Evolutionary conservation across 1,139 yeast genomes (phyloP), one percentile per base, ranked within the genome.

Genomic region (Geotrichum aggregatum): DNA sequence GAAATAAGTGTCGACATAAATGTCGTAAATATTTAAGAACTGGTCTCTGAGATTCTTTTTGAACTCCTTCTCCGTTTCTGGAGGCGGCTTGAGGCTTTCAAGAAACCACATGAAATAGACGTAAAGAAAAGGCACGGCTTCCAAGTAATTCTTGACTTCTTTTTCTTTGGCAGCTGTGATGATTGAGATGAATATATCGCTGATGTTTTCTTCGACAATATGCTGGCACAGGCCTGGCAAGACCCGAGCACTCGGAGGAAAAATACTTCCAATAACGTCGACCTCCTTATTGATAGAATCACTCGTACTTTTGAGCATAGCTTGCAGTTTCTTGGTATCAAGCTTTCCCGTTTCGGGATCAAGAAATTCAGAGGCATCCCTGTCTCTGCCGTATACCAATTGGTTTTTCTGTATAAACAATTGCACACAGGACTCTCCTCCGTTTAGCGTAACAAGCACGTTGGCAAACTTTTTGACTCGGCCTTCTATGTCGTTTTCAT

Each of bases 381-480:
- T 48, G 10, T 43, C 51, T 5, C 39, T 50, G 8, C 52, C 54
- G 28, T 56, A 58, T 35, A 69, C 73, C 55, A 72, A 74, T 58
- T 68, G 74, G 61, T 72, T 73, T 66, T 71, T 76, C 44, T 78
- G 76, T 41, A 72, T 68, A 59, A 74, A 78, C 61, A 72, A 66
- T 63, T 76, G 75, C 54, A 77, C 71, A 54, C 83, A 70, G 52
- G 72, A 60, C 58, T 74, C 72, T 44, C 65, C 73, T 30, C 61
- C 78, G 58, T 60, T 76, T 54, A 55, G 75, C 61, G 57, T 66
- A 55, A 57, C 71, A 61, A 63, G 69, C 1, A 68, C 73, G 24
- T 54, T 61, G 41, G 65, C 72, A 52, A 59, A 69, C 49, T 61
- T 73, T 49, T 66, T 65, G 35, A 71, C 73, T 48, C 65, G 75